phyloP scores from a whole-genome alignment of 768 basidiomycete genomes.

The Chlorophyllum brunneum region DNA sequence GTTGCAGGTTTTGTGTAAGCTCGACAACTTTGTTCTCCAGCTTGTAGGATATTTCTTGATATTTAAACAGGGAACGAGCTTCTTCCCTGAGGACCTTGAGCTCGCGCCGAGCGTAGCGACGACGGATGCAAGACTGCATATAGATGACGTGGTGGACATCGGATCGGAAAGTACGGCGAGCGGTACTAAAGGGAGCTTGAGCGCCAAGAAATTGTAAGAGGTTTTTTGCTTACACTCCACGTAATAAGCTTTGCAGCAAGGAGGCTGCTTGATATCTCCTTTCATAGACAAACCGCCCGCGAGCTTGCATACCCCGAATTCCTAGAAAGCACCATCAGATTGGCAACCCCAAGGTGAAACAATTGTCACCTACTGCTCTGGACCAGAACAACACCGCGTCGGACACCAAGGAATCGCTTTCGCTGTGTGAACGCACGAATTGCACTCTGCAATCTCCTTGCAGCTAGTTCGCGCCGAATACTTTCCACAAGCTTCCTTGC shows the following conservation, averaged over 20 bases:
- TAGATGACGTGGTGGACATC: conserved; percentile 76
- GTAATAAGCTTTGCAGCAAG: conserved; percentile 75
- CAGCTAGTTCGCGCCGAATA: conserved; percentile 72
- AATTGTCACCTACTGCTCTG: conserved; percentile 73
- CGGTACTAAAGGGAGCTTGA: conserved; percentile 38
- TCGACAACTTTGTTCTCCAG: conserved; percentile 99
- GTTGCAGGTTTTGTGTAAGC: conserved; percentile 91
- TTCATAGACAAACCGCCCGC: conserved; percentile 53
- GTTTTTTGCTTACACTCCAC: conserved; percentile 71
- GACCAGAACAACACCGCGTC: conserved; percentile 60
- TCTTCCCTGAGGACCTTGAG: conserved; percentile 82
- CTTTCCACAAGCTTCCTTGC: conserved; percentile 68
- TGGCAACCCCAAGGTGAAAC: background rate
- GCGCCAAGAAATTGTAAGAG: background rate
- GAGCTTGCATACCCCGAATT: conserved; percentile 70
- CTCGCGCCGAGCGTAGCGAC: conserved; percentile 81
- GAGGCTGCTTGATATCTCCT: conserved; percentile 61
- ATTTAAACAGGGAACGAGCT: conserved; percentile 95
- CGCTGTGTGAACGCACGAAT: conserved; percentile 73
- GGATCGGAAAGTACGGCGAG: conserved; percentile 47
- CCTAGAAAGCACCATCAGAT: conserved; percentile 35
- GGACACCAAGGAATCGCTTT: conserved; percentile 59
- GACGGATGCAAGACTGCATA: conserved; percentile 89
- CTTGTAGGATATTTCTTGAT: conserved; percentile 97
- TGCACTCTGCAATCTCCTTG: conserved; percentile 70